phyloP scores from a whole-genome alignment of 129 eudicot species.

The Flaveria sonorensis region DNA sequence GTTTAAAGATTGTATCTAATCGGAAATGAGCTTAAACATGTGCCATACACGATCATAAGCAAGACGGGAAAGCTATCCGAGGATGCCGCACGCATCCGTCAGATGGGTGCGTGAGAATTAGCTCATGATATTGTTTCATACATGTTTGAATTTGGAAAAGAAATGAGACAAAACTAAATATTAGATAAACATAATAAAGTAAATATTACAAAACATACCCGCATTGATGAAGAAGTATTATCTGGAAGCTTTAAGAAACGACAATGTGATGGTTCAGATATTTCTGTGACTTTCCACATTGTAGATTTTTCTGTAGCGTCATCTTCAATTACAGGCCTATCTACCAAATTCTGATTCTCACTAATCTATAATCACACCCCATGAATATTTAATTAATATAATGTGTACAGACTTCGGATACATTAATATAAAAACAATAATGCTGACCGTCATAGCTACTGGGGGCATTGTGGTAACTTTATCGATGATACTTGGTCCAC shows the following conservation, averaged over 20 bases:
- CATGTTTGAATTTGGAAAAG: too few species aligned
- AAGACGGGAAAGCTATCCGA: background rate
- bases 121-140: background rate
- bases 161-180: background rate
- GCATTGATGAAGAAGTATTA: slow-evolving; percentile 52
- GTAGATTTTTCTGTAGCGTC: slow-evolving; percentile 64
- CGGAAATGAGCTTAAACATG: background rate
- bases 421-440: background rate
- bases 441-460: slow-evolving; percentile 50
- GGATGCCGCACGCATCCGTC: background rate
- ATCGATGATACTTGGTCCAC: slow-evolving; percentile 52
- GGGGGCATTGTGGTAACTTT: slow-evolving; percentile 51
- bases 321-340: slow-evolving; percentile 61
- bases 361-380: slow-evolving; percentile 54
- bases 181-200: background rate
- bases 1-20: background rate
- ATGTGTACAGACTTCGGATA: slow-evolving; percentile 2
- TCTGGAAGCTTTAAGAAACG: slow-evolving; percentile 75
- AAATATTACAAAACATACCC: slow-evolving; percentile 41
- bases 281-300: slow-evolving; percentile 64
- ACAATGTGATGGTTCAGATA: slow-evolving; percentile 74
- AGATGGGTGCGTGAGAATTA: background rate
- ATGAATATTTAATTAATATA: slow-evolving; percentile 13
- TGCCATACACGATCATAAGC: background rate
- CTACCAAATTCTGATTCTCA: slow-evolving; percentile 55